These are phyloP conservation scores for Angomonas ambiguus DNA, from an alignment of 208 protist species.

Conservation along the genomic window DNA sequence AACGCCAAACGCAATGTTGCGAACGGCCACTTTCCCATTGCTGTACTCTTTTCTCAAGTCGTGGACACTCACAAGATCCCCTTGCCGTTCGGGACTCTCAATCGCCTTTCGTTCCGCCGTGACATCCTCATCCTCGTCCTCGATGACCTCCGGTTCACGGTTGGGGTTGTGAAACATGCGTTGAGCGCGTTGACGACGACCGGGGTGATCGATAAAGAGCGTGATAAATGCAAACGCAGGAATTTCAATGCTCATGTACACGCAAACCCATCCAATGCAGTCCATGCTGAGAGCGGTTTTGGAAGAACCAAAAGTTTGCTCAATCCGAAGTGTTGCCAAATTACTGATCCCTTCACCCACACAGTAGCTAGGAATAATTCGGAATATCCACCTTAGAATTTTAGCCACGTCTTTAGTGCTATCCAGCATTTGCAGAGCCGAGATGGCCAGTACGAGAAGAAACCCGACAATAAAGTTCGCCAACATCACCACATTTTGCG, in stretches of 20 bases:
- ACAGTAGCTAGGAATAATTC: slow-evolving; percentile 53
- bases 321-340: slow-evolving; percentile 19
- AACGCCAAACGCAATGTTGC: slow-evolving; percentile 67
- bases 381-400: slow-evolving; percentile 39
- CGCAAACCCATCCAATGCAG: slow-evolving; percentile 24
- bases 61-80: slow-evolving; percentile 49
- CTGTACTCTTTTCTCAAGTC: slow-evolving; percentile 60
- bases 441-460: slow-evolving; percentile 38
- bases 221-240: slow-evolving; percentile 42
- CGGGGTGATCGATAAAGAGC: slow-evolving; percentile 56
- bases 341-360: slow-evolving; percentile 63
- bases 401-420: slow-evolving; percentile 29
- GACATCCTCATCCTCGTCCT: slow-evolving; percentile 41
- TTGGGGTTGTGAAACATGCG: slow-evolving; percentile 29
- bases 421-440: slow-evolving; percentile 24
- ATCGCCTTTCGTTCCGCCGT: slow-evolving; percentile 24
- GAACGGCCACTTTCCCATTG: slow-evolving; percentile 65
- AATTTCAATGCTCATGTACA: slow-evolving; percentile 50
- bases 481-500: slow-evolving; percentile 56
- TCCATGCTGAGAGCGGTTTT: slow-evolving; percentile 27
- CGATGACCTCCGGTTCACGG: slow-evolving; percentile 19
- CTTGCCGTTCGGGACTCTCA: slow-evolving; percentile 1
- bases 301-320: slow-evolving; percentile 16
- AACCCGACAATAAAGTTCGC: slow-evolving; percentile 63
- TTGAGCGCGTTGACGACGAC: slow-evolving; percentile 28